Evolutionary conservation across 768 basidiomycete genomes (phyloP), one percentile per base, ranked within the genome.

Genomic region (Naganishia vishniacii): DNA sequence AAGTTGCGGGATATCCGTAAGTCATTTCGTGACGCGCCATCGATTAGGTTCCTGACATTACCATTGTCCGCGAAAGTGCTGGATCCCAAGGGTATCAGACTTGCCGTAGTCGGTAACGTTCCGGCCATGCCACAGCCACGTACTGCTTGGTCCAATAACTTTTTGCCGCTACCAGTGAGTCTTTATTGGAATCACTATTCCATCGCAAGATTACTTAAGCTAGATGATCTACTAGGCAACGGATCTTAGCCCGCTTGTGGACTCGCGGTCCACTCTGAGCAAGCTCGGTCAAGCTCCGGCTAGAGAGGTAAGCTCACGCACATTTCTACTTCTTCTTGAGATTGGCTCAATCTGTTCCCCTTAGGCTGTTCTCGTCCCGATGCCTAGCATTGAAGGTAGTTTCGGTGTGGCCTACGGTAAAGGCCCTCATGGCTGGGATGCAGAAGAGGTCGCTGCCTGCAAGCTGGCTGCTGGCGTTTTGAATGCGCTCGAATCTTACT

Each of bases 351-450:
- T 7, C 32, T 32, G 3, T 26, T n/a, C 25, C 20, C 7, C 23
- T 34, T 62, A 91, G 88, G 89, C 88, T 28, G 82, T 91, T 29
- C 82, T 98, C 25, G 87, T 93, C 77, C 86, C 89, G 66, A 82
- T 98, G 63, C 87, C 92, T 0, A 91, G 91, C 4, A 94, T 97
- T 66, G 95, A 99, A 78, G 94, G 91, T 71, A 88, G 89, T 1
- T 98, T 85, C 75, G 87, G 84, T 20, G 83, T 81, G 11, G 87
- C 91, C 73, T 85, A 84, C 8, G 83, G 88, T 0, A 89, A 86
- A 73, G 85, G 87, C 29, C 86, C 92, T 41, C 80, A 82, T 72
- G 88, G 90, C 26, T 92, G 87, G 74, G 78, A 84, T 61, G 86
- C 94, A 72, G 84, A 86, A 6, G 90, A 93, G 65, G 86, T 86